Evolutionary conservation across 495 filamentous ascomycete species (phyloP), one percentile per base, ranked within the genome.

Genomic region (Ascobolus immersus): DNA sequence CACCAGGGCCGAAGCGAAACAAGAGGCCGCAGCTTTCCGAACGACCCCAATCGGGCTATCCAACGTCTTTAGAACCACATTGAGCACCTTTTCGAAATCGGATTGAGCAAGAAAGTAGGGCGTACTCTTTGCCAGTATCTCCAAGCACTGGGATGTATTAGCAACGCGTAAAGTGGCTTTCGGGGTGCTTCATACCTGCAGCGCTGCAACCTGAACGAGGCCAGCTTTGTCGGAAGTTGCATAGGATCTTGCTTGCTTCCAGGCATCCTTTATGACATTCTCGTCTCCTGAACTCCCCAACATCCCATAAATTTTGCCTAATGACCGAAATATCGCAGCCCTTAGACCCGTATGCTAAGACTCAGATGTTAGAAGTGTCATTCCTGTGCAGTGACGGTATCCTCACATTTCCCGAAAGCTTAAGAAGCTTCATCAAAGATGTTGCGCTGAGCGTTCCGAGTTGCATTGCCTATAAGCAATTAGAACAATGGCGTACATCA

Each of bases 1-100:
- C 14, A 89, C 72, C 34, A 94, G 54, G 11, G 65, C 64, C 23
- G 73, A 65, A 19, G 80, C 73, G 21, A 93, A 58, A 49, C 75
- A 81, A 20, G 79, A 77, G 5, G 81, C 81, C n/a, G 79, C 77
- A 6, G 84, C 76, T 53, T 78, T 71, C 36, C 86, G 64, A 19
- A 86, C 77, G 13, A 65, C 54, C 2, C 74, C 55, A 23, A 69
- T 71, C 2, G 70, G 51, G 27, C 71, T 84, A 33, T 99, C 86
- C 36, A 89, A 70, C 2, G 71, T 62, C 52, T 89, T 92, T 60
- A 76, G 84, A 20, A 89, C 56, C 0, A 71, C 61, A 5, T 63
- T 67, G 41, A 76, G 77, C 15, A 94, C 53, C 35, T 67, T 77
- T 32, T 94, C 86, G 44, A 86, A 92, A 46, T 99, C 89, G 51